Base-by-base conservation (phyloP, 1,139 yeast genomes). In the Pichia terricola region DNA sequence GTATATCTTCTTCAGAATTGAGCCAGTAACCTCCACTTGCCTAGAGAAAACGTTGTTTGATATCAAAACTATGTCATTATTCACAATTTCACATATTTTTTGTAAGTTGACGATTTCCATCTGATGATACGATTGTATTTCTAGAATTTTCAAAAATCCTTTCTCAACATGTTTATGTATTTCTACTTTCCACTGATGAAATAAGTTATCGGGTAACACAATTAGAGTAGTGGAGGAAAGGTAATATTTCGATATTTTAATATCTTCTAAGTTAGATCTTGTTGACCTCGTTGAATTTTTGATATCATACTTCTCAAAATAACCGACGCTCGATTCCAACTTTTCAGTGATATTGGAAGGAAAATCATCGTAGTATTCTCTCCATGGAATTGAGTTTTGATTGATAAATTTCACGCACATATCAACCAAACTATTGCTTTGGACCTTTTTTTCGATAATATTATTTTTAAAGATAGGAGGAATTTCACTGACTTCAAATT, bases 121-220 rank as follows among this genome's bases (percentile, higher is more conserved):
- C 4, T 42, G 33, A 27, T 50, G 46, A 2, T 49, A 41, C 3
- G 51, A 28, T 10, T 57, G 55, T 6, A 66, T 43, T 27, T 58
- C 61, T 6, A 63, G 46, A 2, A 69, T 66, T 3, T 59, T 61
- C 36, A 80, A 59, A 47, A 47, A 68, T 0, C 56, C 63, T 0
- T 60, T 56, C 4, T 64, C 57, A 2, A 76, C 61, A 54, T 81
- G 89, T 50, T 79, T 80, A 22, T 61, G 60, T 7, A 80, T 62
- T 55, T 81, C 88, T 26, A 64, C 58, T 37, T 62, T 64, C 89
- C 88, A 81, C 56, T 81, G 89, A 47, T 72, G 75, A 48, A 78
- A 72, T 27, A 81, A 61, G 51, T 79, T 79, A 52, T 80, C 85
- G 0, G 89, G 89, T 3, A 77, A 76, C 1, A 81, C 72, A 5